A percentile compares a stretch with the other conserved stretches of the same genome.
Evolutionary conservation across 345 rosid genomes (phyloP).

Genomic region (Moricandia moricandioides): DNA sequence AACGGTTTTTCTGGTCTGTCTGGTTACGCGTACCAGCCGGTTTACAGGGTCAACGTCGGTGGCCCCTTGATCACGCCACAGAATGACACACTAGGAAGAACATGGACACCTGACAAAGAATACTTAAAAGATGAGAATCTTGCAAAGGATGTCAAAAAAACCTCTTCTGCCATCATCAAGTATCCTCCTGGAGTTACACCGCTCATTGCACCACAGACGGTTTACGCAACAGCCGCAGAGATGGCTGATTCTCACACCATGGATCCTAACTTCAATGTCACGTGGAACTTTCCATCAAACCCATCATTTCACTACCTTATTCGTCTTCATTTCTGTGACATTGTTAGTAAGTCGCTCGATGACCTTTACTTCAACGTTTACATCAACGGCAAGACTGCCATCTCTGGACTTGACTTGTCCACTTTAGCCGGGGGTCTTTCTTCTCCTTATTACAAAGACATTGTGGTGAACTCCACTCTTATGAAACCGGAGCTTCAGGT

Average conservation of each 20-base stretch:
- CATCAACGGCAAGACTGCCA: constrained; percentile 52
- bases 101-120: constrained; percentile 51
- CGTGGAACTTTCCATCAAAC: constrained; percentile 62
- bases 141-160: constrained; percentile 35
- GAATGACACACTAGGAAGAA: constrained; percentile 58
- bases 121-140: constrained; percentile 45
- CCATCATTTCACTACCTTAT: constrained; percentile 50
- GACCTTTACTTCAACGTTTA: constrained; percentile 73
- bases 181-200: constrained; percentile 50
- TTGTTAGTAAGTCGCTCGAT: constrained; percentile 55
- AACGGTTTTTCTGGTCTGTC: constrained; percentile 41
- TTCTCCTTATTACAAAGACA: constrained; percentile 60
- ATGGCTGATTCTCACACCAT: constrained; percentile 52
- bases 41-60: constrained; percentile 65
- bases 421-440: constrained; percentile 44
- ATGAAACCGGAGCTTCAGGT: constrained; percentile 43
- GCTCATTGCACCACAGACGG: constrained; percentile 54
- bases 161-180: constrained; percentile 40
- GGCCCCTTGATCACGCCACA: constrained; percentile 55
- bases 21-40: constrained; percentile 43
- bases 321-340: constrained; percentile 77
- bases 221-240: constrained; percentile 53
- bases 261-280: constrained; percentile 52
- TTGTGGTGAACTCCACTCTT: constrained; percentile 55
- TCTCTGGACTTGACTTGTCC: constrained; percentile 64